Conservation (phyloP, 495 filamentous ascomycete species). For the Neurospora sp. region DNA sequence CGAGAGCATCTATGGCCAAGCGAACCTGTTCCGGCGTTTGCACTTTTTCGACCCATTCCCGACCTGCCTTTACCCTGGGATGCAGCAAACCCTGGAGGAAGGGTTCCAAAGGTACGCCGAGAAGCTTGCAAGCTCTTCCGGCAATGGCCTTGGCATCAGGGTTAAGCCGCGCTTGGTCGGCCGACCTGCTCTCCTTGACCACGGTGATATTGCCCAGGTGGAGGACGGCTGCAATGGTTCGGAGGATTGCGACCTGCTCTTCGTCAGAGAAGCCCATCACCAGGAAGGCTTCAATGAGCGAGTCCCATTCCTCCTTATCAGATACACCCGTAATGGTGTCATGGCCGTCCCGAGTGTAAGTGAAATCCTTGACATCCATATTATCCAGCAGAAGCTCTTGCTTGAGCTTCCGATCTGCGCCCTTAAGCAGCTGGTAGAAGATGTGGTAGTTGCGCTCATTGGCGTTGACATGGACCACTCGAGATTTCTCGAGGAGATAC, state of each 20-base stretch:
- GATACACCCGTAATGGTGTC: slow-evolving; percentile 85
- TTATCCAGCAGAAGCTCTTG: slow-evolving; percentile 65
- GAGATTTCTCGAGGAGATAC: slow-evolving; percentile 95
- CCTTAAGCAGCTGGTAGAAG: slow-evolving; percentile 90
- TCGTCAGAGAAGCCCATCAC: slow-evolving; percentile 89
- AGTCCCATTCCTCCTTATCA: slow-evolving; percentile 82
- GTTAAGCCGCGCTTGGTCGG: slow-evolving; percentile 79
- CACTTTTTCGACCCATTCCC: slow-evolving; percentile 97
- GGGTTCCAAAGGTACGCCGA: slow-evolving; percentile 73
- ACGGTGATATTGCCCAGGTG: slow-evolving; percentile 90
- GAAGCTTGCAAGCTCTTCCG: slow-evolving; percentile 66
- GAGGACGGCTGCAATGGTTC: slow-evolving; percentile 81
- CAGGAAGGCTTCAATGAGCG: slow-evolving; percentile 81
- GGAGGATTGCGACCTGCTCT: slow-evolving; percentile 73
- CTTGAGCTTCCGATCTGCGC: slow-evolving; percentile 62
- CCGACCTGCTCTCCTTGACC: slow-evolving; percentile 76
- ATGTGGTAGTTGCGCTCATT: slow-evolving; percentile 95
- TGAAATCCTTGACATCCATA: slow-evolving; percentile 72
- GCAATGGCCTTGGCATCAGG: slow-evolving; percentile 61
- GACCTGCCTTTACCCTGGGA: slow-evolving; percentile 85
- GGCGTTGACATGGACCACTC: slow-evolving; percentile 77
- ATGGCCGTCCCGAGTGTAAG: slow-evolving; percentile 84
- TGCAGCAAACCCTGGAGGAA: slow-evolving; percentile 86
- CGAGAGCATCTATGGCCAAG: slow-evolving; percentile 77
- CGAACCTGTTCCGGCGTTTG: slow-evolving; percentile 95